A percentile compares a stretch with the other conserved stretches of the same genome.
These are phyloP conservation scores for Thyridium curvatum DNA, from an alignment of 2,329 filamentous ascomycete genomes.

Conservation along the genomic window DNA sequence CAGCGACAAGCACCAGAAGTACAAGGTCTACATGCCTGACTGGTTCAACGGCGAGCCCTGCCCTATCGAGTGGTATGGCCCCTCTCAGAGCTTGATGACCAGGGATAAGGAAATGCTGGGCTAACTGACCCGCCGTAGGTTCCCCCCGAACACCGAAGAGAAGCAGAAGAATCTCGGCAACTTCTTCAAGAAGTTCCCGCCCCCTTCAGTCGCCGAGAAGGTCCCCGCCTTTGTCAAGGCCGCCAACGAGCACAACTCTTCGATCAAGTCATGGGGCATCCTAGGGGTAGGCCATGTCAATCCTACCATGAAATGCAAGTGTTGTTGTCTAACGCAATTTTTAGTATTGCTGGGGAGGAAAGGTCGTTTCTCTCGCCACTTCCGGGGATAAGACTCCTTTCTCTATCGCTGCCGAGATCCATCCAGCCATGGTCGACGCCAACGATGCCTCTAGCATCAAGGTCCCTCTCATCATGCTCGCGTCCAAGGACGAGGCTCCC, in stretches of 20 bases:
- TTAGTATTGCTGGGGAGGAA: slow-evolving; percentile 64
- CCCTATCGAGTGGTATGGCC: slow-evolving; percentile 44
- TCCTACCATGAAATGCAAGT: not conserved
- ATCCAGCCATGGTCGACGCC: slow-evolving; percentile 60
- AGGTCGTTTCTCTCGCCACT: slow-evolving; percentile 49
- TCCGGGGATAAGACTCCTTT: slow-evolving; percentile 50
- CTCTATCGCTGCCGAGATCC: slow-evolving; percentile 41
- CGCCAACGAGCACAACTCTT: slow-evolving; percentile 43
- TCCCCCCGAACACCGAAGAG: slow-evolving; percentile 58
- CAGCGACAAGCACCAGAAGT: slow-evolving; percentile 54
- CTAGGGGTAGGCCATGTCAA: slow-evolving; percentile 43
- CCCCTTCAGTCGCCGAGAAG: slow-evolving; percentile 38
- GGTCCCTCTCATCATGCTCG: slow-evolving; percentile 56
- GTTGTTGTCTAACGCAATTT: not conserved
- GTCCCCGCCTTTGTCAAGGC: slow-evolving; percentile 51
- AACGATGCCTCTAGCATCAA: slow-evolving; percentile 53
- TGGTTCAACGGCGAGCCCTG: slow-evolving; percentile 74
- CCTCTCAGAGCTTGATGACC: not conserved
- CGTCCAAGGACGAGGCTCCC: slow-evolving; percentile 57
- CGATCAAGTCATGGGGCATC: slow-evolving; percentile 53
- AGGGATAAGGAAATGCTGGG: not conserved
- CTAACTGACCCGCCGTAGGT: slow-evolving; percentile 35
- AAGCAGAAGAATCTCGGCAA: slow-evolving; percentile 51
- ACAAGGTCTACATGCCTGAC: slow-evolving; percentile 87
- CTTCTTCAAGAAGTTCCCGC: slow-evolving; percentile 50